These are phyloP conservation scores for Coprinopsis marcescibilis DNA, from an alignment of 768 basidiomycete genomes.

Conservation along the genomic window DNA sequence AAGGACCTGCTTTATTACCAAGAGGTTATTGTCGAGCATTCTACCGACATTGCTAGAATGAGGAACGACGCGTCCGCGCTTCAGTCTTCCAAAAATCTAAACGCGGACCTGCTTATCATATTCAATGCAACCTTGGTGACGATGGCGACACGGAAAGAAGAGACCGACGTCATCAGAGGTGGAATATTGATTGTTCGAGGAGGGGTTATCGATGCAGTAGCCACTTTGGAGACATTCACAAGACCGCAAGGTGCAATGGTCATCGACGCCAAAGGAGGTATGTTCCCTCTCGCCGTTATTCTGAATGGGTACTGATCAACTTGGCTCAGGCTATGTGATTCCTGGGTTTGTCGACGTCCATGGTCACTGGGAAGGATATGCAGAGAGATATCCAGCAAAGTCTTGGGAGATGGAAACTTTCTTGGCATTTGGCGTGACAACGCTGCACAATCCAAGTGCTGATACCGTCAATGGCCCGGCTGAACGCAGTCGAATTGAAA, in stretches of 20 bases:
- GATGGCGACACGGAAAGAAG: constrained; percentile 51
- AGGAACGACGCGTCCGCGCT: constrained; percentile 40
- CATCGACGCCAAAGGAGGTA: constrained; percentile 60
- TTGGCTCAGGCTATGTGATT: constrained; percentile 47
- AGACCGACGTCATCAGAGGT: constrained; percentile 44
- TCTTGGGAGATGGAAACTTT: constrained; percentile 76
- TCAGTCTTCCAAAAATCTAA: constrained; percentile 15
- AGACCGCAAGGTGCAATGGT: constrained; percentile 35
- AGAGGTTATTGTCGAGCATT: constrained; percentile 52
- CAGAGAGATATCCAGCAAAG: constrained; percentile 46
- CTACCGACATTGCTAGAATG: constrained; percentile 55
- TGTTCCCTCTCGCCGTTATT: constrained; percentile 9
- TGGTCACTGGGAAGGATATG: constrained; percentile 64
- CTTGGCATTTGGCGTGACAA: constrained; percentile 73
- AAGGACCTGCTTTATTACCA: constrained; percentile 51
- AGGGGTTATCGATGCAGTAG: constrained; percentile 53
- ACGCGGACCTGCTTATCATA: constrained; percentile 39
- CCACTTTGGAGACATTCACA: constrained; percentile 24
- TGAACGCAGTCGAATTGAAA: constrained; percentile 64
- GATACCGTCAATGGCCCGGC: constrained; percentile 55
- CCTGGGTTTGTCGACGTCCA: constrained; percentile 77
- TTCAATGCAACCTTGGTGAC: constrained; percentile 66
- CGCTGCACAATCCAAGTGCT: constrained; percentile 69
- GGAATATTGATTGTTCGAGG: constrained; percentile 49
- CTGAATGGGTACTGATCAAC: neutral